phyloP scores from a whole-genome alignment of 352 stramenopile species.

The Sclerospora graminicola region DNA sequence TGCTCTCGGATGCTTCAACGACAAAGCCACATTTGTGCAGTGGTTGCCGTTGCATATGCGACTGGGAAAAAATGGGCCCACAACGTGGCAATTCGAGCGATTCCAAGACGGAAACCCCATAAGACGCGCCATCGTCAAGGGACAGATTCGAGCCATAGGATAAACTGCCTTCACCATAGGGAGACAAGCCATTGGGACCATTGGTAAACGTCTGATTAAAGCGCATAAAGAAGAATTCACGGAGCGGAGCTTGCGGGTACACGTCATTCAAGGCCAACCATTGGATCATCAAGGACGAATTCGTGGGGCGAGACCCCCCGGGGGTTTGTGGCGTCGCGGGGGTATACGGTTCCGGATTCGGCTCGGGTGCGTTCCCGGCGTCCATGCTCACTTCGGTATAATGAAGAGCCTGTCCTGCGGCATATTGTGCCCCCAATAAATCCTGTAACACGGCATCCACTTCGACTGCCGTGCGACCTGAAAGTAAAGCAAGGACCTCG shows the following conservation, averaged over 20 bases:
- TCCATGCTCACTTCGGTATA: constrained; percentile 30
- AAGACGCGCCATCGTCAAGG: constrained; percentile 25
- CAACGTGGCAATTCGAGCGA: constrained; percentile 51
- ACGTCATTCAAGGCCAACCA: constrained; percentile 67
- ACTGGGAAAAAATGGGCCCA: constrained; percentile 33
- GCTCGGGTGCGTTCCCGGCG: constrained; percentile 16
- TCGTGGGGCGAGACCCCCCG: constrained; percentile 11
- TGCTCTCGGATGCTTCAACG: constrained; percentile 52
- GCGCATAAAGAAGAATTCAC: constrained; percentile 76
- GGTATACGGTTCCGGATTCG: constrained; percentile 12
- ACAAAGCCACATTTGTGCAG: constrained; percentile 67
- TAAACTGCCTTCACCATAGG: no score
- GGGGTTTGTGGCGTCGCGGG: constrained; percentile 16
- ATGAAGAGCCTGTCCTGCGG: constrained; percentile 44
- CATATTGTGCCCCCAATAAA: constrained; percentile 44
- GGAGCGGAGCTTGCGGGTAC: constrained; percentile 36
- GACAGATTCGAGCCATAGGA: constrained; percentile 18
- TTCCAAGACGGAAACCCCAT: constrained; percentile 58
- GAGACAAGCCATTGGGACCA: constrained; percentile 1
- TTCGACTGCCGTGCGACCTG: constrained; percentile 28
- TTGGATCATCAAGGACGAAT: constrained; percentile 38
- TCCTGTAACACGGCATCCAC: constrained; percentile 45
- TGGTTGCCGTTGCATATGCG: constrained; percentile 32
- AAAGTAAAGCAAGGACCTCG: constrained; percentile 58
- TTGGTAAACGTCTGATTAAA: constrained; percentile 53